Evolutionary conservation across 768 basidiomycete genomes (phyloP).

Genomic region (Rubroboletus satanas): DNA sequence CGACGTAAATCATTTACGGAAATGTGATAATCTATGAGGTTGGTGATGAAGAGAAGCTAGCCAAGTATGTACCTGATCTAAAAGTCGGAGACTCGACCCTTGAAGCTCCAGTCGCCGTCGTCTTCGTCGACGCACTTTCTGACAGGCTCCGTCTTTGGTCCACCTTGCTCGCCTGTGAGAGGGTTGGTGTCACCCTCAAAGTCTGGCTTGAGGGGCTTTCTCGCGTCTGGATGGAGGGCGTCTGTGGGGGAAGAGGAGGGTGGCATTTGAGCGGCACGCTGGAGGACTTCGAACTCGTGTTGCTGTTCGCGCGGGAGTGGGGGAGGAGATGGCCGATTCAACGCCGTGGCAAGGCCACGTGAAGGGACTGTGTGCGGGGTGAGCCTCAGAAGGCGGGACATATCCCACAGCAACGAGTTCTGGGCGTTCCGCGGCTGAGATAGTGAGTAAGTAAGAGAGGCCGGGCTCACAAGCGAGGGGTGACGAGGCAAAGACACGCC

Average conservation of each 20-base stretch:
- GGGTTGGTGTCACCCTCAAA: constrained; percentile 85
- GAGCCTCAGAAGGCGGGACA: not conserved
- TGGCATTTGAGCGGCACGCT: constrained; percentile 55
- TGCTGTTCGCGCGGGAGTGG: constrained; percentile 73
- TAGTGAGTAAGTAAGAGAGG: too few species aligned
- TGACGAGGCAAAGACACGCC: too few species aligned
- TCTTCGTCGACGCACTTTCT: constrained; percentile 47
- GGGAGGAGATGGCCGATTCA: constrained; percentile 67
- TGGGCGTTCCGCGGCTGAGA: not conserved
- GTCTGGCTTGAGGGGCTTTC: constrained; percentile 52
- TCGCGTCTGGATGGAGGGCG: constrained; percentile 68
- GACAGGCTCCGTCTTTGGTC: constrained; percentile 85
- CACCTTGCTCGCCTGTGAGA: constrained; percentile 77
- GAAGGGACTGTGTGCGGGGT: not conserved
- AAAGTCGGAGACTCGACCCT: constrained; percentile 86
- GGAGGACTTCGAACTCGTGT: constrained; percentile 82
- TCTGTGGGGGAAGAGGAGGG: constrained; percentile 31
- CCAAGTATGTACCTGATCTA: constrained; percentile 28
- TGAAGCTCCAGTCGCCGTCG: constrained; percentile 86
- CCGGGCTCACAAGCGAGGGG: too few species aligned
- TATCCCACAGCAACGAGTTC: too few species aligned
- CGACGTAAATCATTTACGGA: not conserved
- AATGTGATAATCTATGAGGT: not conserved
- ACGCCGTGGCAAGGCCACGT: constrained; percentile 28
- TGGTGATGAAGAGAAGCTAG: not conserved